These are phyloP conservation scores for Phytophthora fragariaefolia DNA, from an alignment of 352 stramenopile species.

Conservation along the genomic window DNA sequence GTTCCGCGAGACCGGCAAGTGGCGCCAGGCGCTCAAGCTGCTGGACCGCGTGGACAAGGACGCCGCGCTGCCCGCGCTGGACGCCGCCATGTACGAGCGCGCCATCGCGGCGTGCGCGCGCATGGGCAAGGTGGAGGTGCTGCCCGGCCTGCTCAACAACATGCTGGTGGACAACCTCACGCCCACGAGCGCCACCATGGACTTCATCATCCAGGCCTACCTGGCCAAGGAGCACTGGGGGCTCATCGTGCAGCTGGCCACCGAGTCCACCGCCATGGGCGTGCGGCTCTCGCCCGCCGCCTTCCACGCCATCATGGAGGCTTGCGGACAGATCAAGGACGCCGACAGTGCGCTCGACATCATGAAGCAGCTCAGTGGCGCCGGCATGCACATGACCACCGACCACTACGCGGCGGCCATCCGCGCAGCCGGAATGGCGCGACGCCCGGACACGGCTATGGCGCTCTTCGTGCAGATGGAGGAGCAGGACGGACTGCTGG, in stretches of 20 bases:
- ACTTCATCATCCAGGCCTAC: constrained; percentile 85
- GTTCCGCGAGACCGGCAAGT: constrained; percentile 72
- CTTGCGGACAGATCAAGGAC: constrained; percentile 67
- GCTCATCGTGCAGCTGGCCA: constrained; percentile 59
- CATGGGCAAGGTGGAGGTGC: constrained; percentile 82
- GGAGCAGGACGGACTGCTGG: constrained; percentile 48
- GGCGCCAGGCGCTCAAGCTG: constrained; percentile 76
- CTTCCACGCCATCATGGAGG: constrained; percentile 78
- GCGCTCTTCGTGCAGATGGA: constrained; percentile 75
- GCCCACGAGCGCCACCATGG: constrained; percentile 70
- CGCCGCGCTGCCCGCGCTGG: constrained; percentile 52
- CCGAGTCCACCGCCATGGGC: constrained; percentile 47
- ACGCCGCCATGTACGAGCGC: constrained; percentile 80
- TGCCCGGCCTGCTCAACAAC: constrained; percentile 76
- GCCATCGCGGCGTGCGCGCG: constrained; percentile 80
- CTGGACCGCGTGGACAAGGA: constrained; percentile 74
- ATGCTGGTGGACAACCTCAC: constrained; percentile 76
- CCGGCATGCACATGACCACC: constrained; percentile 34
- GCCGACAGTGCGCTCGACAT: constrained; percentile 56
- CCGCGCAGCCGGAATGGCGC: constrained; percentile 69
- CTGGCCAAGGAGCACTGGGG: constrained; percentile 73
- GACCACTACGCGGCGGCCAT: constrained; percentile 66
- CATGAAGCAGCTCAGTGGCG: constrained; percentile 47
- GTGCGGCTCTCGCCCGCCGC: constrained; percentile 70
- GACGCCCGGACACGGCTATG: constrained; percentile 57